Base-by-base conservation (phyloP, 768 basidiomycete species). In the Phylloporus sp. region DNA sequence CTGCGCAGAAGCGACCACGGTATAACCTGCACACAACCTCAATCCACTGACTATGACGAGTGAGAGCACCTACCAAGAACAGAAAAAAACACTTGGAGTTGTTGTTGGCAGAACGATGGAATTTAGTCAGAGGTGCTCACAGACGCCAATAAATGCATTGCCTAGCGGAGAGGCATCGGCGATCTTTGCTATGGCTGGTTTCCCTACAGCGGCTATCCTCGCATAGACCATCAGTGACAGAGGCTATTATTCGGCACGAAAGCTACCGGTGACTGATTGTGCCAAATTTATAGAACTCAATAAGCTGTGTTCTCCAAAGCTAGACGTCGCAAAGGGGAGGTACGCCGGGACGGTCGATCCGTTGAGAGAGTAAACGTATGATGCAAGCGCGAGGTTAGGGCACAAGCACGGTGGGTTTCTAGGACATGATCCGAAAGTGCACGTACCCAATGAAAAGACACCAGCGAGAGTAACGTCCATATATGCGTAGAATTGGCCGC, bases 321-420 rank as follows among this genome's bases (percentile, higher is more conserved):
- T 70, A 16, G 80, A 81, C 16, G 76, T 73, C 13, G 85, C 84
- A 50, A 76, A 82, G 41, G 70, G 64, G 26, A 85, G 76, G 65
- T 87, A 89, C 47, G 75, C 77, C 57, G 72, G 84, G 2, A 87
- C 88, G 7, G 87, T 89, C n/a, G 79, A 76, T 20, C 78, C 74
- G 53, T 89, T 88, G 29, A 91, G 74, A 0, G 86, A 86, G 66
- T 89, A 91, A 50, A 88, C 82, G 64, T 88, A 91, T 1, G 86
- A 80, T 0, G 85, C 84, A 0, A 87, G 76, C 12, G 12, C 74
- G 85, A 50, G 88, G 66, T 46, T 82, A 72, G 46, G 43, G n/a
- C n/a, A n/a, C n/a, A n/a, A 38, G 32, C n/a, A n/a, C n/a, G n/a
- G n/a, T n/a, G n/a, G n/a, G n/a, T n/a, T n/a, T n/a, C n/a, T n/a